Evolutionary conservation across 495 filamentous ascomycete genomes (phyloP).

Genomic region (Astrothelium macrocarpum): DNA sequence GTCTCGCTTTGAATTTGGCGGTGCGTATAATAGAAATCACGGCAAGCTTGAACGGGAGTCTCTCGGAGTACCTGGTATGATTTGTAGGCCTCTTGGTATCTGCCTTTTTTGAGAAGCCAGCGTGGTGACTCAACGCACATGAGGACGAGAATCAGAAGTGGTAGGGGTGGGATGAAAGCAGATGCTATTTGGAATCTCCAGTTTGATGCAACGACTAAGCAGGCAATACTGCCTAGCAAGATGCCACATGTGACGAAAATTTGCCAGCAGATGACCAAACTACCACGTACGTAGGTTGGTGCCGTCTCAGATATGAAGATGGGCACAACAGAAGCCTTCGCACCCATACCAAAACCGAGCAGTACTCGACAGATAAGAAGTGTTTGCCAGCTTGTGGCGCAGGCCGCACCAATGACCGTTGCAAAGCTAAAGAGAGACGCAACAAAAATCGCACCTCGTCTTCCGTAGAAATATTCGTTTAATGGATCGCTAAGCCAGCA

Average conservation of each 20-base stretch:
- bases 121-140: constrained; percentile 31
- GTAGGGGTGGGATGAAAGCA: constrained; percentile 62
- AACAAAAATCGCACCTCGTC: constrained; percentile 17
- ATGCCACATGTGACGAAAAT: constrained; percentile 50
- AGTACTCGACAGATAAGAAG: constrained; percentile 19
- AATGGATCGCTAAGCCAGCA: constrained; percentile 44
- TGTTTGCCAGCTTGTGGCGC: constrained; percentile 15
- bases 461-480: constrained; percentile 39
- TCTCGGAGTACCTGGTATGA: constrained; percentile 13
- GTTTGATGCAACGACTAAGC: constrained; percentile 49
- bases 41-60: constrained; percentile 16
- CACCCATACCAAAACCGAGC: constrained; percentile 21
- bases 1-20: constrained; percentile 25
- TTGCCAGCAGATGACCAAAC: constrained; percentile 57
- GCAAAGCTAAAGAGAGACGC: constrained; percentile 17
- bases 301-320: constrained; percentile 55
- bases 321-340: constrained; percentile 35
- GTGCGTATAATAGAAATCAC: constrained; percentile 22
- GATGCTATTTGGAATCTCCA: constrained; percentile 59
- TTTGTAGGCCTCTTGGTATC: constrained; percentile 20
- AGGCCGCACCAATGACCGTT: constrained; percentile 16
- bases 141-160: constrained; percentile 50
- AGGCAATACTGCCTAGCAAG: constrained; percentile 51
- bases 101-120: constrained; percentile 21
- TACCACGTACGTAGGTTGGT: constrained; percentile 52